Base-by-base conservation (phyloP, 306 rosid genomes). In the Castanospermum australe region DNA sequence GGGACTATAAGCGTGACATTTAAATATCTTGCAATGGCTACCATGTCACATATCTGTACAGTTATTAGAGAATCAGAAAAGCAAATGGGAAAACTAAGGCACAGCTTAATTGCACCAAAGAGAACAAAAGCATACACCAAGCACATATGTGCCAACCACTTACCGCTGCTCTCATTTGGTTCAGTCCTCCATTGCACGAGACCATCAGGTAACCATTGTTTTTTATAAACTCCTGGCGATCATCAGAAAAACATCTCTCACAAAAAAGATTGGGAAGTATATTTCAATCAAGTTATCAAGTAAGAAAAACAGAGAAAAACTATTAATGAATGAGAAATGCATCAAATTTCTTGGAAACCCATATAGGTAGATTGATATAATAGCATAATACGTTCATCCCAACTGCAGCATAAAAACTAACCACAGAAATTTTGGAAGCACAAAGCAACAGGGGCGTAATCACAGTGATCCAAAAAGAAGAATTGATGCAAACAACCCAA, bases 111-210 rank as follows among this genome's bases (percentile, higher is more conserved):
- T 8, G 18, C 62, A 65, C 41, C 30, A 25, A 21, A 21, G 45
- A 38, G 59, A 41, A 8, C 28, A 75, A 60, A 44, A 22, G 11
- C 45, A 71, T 51, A 50, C 8, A 4, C 6, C 39, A 84, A 55
- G 13, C 4, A 2, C 67, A 64, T n/a, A n/a, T 25, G 71, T 24
- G 4, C 68, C 25, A 73, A 75, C 80, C 82, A 90, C 97, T 86
- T 79, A 94, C 98, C 86, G 98, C 98, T 17, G 97, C 89, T 83
- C 98, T 89, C 98, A 94, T 94, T 87, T 94, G 98, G 81, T 94
- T 94, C 61, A 94, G 88, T 60, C 98, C 98, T 22, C 98, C 98
- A 62, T 94, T 94, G 81, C 98, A 92, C 3, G 98, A 94, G 67
- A 94, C 92, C 97, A 94, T 88, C 76, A 94, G 63, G 83, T 94